Conservation (phyloP, 1,284 basidiomycete species). For the Melanopsichium pennsylvanicum region DNA sequence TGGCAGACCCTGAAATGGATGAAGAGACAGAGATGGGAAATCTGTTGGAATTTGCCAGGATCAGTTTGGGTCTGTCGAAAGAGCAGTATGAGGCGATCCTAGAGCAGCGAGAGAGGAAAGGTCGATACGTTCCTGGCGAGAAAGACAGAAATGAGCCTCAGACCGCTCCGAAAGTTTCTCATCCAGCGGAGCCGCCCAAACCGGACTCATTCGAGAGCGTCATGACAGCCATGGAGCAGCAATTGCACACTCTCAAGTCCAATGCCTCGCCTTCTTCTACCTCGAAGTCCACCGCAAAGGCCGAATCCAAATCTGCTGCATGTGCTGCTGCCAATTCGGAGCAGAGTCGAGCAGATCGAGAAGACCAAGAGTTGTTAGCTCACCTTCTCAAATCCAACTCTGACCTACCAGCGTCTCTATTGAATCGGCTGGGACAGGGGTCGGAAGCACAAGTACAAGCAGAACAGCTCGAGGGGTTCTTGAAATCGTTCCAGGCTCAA, state of each 20-base stretch:
- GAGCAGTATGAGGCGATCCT: constrained; percentile 51
- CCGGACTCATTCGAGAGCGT: constrained; percentile 35
- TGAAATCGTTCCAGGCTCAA: constrained; percentile 35
- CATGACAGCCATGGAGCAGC: constrained; percentile 35
- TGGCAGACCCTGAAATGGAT: constrained; percentile 4
- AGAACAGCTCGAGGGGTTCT: constrained; percentile 21
- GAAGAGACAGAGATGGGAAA: constrained; percentile 40
- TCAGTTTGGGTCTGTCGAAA: constrained; percentile 37
- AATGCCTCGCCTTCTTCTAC: background rate
- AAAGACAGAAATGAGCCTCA: too few relatives aligned
- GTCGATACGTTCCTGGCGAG: constrained; percentile 29
- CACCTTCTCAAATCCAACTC: constrained; percentile 21
- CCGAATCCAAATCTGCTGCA: too few relatives aligned
- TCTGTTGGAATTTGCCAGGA: constrained; percentile 48
- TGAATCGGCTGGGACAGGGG: background rate
- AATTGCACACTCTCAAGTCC: constrained; percentile 7
- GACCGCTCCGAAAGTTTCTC: too few relatives aligned
- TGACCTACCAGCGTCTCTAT: constrained; percentile 21
- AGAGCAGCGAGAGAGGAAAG: constrained; percentile 26
- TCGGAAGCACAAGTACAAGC: background rate
- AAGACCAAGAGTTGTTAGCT: constrained; percentile 25
- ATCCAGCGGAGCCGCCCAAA: constrained; percentile 1
- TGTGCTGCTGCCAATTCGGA: too few relatives aligned
- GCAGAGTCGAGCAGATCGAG: too few relatives aligned
- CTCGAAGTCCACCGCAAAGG: too few relatives aligned